Percentiles rank a stretch among this genome's conserved stretches.
phyloP scores from a whole-genome alignment of 1,139 yeast genomes.

The Ogataea hybrid region DNA sequence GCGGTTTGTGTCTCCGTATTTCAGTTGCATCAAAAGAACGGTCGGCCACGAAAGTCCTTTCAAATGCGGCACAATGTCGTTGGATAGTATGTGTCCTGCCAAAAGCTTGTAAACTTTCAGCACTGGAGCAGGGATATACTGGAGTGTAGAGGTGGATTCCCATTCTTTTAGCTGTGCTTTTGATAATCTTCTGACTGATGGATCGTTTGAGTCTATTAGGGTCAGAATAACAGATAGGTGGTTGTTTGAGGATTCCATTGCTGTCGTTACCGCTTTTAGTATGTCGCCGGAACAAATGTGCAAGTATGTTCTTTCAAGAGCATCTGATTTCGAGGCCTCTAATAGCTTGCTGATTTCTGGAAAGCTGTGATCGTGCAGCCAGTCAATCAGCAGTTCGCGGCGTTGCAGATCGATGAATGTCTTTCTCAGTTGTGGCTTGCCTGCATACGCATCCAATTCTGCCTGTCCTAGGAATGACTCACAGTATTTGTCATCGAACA shows the following conservation, averaged over 20 bases:
- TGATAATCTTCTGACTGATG: conserved; percentile 54
- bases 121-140: conserved; percentile 50
- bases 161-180: conserved; percentile 62
- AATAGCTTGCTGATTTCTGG: conserved; percentile 40
- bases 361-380: conserved; percentile 55
- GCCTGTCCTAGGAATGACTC: conserved; percentile 22
- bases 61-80: conserved; percentile 35
- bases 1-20: conserved; percentile 53
- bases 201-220: conserved; percentile 66
- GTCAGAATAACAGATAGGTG: conserved; percentile 75
- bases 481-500: conserved; percentile 48
- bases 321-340: conserved; percentile 30
- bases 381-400: conserved; percentile 47
- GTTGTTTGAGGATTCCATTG: conserved; percentile 55
- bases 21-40: conserved; percentile 54
- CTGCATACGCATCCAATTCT: conserved; percentile 31
- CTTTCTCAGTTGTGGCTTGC: conserved; percentile 27
- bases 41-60: conserved; percentile 65
- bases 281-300: conserved; percentile 57
- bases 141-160: conserved; percentile 43
- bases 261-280: conserved; percentile 57
- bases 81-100: conserved; percentile 49
- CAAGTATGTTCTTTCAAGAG: conserved; percentile 51
- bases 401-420: conserved; percentile 38
- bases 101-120: conserved; percentile 63